Percentiles rank a stretch among this genome's conserved stretches.
These are phyloP conservation scores for Cercospora canescens DNA, from an alignment of 2,329 filamentous ascomycete genomes.

Conservation along the genomic window DNA sequence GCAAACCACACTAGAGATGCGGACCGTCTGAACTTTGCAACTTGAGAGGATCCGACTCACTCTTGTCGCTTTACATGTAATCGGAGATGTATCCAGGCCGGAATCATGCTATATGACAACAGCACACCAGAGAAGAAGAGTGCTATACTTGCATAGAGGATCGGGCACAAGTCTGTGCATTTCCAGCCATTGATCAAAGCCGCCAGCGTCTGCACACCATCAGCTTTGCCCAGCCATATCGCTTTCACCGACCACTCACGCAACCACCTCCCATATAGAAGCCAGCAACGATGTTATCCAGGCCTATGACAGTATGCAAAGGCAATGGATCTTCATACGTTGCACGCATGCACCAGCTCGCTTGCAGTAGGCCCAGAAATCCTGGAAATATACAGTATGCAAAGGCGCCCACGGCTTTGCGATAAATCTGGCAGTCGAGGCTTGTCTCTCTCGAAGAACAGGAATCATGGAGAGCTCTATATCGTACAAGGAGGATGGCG, in stretches of 20 bases:
- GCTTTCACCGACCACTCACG: not conserved
- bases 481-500: not conserved
- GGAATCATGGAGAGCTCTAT: not conserved
- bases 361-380: not conserved
- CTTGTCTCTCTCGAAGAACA: not conserved
- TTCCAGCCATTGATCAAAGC: not conserved
- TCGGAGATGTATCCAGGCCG: not conserved
- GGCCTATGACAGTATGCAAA: not conserved
- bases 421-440: not conserved
- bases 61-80: not conserved
- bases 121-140: not conserved
- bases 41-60: not conserved
- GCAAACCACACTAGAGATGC: not conserved
- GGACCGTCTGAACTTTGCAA: not conserved
- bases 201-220: not conserved
- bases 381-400: not conserved
- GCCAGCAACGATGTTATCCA: not conserved
- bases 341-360: not conserved
- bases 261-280: not conserved
- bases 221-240: not conserved
- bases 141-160: not conserved
- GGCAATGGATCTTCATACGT: not conserved
- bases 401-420: not conserved
- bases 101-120: not conserved
- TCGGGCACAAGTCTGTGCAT: not conserved